Evolutionary conservation across 148 eudicot genomes (phyloP).

Genomic region (Suaeda aralocaspica): DNA sequence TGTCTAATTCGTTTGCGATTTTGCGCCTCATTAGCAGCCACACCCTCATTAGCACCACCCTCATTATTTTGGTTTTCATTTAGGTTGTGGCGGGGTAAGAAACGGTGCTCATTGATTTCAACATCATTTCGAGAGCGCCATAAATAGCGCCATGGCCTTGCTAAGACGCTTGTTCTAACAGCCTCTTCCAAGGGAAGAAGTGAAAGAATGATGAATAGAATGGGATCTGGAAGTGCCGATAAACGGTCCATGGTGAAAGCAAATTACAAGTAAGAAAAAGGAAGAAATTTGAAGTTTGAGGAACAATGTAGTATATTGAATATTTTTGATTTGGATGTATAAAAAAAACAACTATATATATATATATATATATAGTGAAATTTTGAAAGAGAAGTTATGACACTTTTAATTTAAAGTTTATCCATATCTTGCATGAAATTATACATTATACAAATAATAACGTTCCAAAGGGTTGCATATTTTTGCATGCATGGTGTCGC

Average conservation of each 20-base stretch:
- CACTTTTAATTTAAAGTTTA: too few species aligned
- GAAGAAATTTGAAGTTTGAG: too few species aligned
- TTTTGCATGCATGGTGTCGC: too few species aligned
- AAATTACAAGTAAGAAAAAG: background rate
- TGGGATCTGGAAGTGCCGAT: conserved; percentile 18
- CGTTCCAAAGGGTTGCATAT: too few species aligned
- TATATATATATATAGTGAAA: too few species aligned
- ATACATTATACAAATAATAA: too few species aligned
- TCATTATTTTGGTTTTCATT: background rate
- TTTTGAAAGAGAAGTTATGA: too few species aligned
- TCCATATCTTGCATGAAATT: too few species aligned
- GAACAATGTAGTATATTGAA: too few species aligned
- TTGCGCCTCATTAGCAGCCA: background rate
- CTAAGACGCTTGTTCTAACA: conserved; percentile 23
- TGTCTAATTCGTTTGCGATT: background rate
- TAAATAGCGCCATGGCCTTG: conserved; percentile 21
- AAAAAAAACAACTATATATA: too few species aligned
- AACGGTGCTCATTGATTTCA: conserved; percentile 24
- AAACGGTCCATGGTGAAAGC: background rate
- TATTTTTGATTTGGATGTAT: too few species aligned
- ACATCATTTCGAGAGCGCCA: conserved; percentile 23
- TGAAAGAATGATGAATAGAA: conserved; percentile 29
- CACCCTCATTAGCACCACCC: too few species aligned
- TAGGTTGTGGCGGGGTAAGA: background rate
- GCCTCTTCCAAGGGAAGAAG: conserved; percentile 40